Conservation (phyloP, 1,139 yeast species). For the Nakaseomyces sp. region DNA sequence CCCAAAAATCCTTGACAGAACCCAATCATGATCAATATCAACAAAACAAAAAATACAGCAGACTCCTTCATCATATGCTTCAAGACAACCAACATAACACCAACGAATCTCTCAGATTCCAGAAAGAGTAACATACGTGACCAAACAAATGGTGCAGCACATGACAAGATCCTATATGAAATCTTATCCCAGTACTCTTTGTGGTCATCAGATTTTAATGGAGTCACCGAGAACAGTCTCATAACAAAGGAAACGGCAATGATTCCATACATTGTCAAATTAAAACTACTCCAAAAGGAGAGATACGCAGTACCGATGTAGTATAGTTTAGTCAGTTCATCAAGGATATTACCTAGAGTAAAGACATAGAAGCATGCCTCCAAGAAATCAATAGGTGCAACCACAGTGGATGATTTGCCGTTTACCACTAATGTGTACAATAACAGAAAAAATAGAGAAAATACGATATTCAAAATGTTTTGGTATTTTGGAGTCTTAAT, state of each 20-base stretch:
- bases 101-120: slow-evolving; percentile 76
- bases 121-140: slow-evolving; percentile 63
- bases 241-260: slow-evolving; percentile 47
- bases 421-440: slow-evolving; percentile 62
- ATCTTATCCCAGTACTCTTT: slow-evolving; percentile 47
- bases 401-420: slow-evolving; percentile 31
- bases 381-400: slow-evolving; percentile 35
- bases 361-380: slow-evolving; percentile 57
- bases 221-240: slow-evolving; percentile 45
- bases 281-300: slow-evolving; percentile 75
- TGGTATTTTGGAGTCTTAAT: slow-evolving; percentile 81
- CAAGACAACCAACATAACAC: slow-evolving; percentile 79
- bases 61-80: slow-evolving; percentile 85
- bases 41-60: slow-evolving; percentile 64
- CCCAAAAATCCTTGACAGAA: slow-evolving; percentile 84
- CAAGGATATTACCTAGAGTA: slow-evolving; percentile 57
- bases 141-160: slow-evolving; percentile 88
- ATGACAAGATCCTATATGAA: slow-evolving; percentile 62
- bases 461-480: slow-evolving; percentile 57
- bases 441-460: slow-evolving; percentile 56
- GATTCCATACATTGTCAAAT: slow-evolving; percentile 56
- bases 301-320: slow-evolving; percentile 68
- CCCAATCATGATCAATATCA: slow-evolving; percentile 64
- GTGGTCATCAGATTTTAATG: slow-evolving; percentile 16
- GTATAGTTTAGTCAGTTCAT: slow-evolving; percentile 61